A percentile compares a stretch with the other conserved stretches of the same genome.
phyloP scores from a whole-genome alignment of 2,329 filamentous ascomycete species.

The Plectosphaerella cucumerina region DNA sequence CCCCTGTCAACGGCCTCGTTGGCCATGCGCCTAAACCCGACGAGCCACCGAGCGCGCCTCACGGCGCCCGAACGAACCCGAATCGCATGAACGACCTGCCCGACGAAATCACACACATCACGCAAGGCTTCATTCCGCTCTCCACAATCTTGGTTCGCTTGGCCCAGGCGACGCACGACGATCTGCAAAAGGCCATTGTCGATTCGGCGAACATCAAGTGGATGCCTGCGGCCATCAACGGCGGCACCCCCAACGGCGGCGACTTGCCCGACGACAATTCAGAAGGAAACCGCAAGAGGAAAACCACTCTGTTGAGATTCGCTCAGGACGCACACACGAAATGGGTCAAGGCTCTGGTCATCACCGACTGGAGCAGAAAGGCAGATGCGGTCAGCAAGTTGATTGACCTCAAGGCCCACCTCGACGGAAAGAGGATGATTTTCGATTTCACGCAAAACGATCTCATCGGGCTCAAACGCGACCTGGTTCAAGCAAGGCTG shows the following conservation, averaged over 20 bases:
- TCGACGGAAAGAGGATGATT: slow-evolving; percentile 57
- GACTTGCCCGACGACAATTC: slow-evolving; percentile 51
- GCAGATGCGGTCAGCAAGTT: slow-evolving; percentile 76
- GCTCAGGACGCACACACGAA: slow-evolving; percentile 75
- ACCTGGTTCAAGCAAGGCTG: slow-evolving; percentile 68
- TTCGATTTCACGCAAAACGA: slow-evolving; percentile 59
- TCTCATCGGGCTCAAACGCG: slow-evolving; percentile 68
- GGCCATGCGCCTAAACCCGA: not conserved
- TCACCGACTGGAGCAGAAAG: slow-evolving; percentile 84
- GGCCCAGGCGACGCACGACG: slow-evolving; percentile 78
- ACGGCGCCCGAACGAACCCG: slow-evolving; percentile 18
- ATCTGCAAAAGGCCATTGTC: slow-evolving; percentile 65
- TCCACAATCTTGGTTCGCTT: slow-evolving; percentile 71
- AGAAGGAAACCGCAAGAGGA: slow-evolving; percentile 69
- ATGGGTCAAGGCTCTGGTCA: slow-evolving; percentile 89
- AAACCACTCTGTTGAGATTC: slow-evolving; percentile 70
- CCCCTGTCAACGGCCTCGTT: slow-evolving; percentile 23
- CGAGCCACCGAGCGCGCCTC: slow-evolving; percentile 14
- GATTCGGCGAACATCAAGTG: slow-evolving; percentile 67
- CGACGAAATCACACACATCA: slow-evolving; percentile 66
- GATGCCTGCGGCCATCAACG: slow-evolving; percentile 46
- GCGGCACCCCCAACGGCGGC: slow-evolving; percentile 36
- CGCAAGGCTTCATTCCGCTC: slow-evolving; percentile 71
- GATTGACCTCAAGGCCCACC: slow-evolving; percentile 79
- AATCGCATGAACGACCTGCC: slow-evolving; percentile 52